A percentile compares a stretch with the other conserved stretches of the same genome.
Conservation (phyloP, 2,329 filamentous ascomycete genomes). For the Scopulariopsis brevicaulis region DNA sequence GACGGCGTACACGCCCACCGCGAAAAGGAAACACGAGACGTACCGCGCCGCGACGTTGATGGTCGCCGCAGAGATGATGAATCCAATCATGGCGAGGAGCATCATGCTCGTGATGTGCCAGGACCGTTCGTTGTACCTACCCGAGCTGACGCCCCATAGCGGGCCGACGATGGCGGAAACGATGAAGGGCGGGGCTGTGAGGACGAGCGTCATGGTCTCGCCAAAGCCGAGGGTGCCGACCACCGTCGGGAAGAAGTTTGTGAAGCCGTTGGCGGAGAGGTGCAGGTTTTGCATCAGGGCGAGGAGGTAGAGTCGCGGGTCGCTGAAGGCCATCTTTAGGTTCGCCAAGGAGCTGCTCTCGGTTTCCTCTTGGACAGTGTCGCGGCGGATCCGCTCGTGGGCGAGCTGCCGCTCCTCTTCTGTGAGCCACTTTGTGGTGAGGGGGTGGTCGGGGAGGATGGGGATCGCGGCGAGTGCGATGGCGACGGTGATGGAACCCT, state of each 20-base stretch:
- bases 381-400: constrained; percentile 26
- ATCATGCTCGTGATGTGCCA: constrained; percentile 19
- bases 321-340: constrained; percentile 16
- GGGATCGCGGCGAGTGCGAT: constrained; percentile 19
- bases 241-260: constrained; percentile 16
- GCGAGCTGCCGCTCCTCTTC: constrained; percentile 34
- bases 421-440: constrained; percentile 31
- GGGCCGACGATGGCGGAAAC: constrained; percentile 14
- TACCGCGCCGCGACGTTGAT: constrained; percentile 11
- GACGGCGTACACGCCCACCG: constrained; percentile 23
- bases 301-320: constrained; percentile 24
- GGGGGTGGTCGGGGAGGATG: constrained; percentile 28
- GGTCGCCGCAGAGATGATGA: constrained; percentile 12
- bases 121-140: constrained; percentile 23
- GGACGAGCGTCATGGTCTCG: constrained; percentile 14
- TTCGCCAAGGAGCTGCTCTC: constrained; percentile 10
- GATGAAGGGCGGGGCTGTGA: constrained; percentile 18
- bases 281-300: constrained; percentile 37
- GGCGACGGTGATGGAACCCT: constrained; percentile 35
- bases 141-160: constrained; percentile 23
- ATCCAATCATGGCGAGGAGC: constrained; percentile 11
- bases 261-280: constrained; percentile 30
- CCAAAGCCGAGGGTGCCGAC: constrained; percentile 13
- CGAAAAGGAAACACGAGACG: constrained; percentile 23
- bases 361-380: constrained; percentile 16